Conservation (phyloP, 2,329 filamentous ascomycete genomes). For the Alternaria gaisen region DNA sequence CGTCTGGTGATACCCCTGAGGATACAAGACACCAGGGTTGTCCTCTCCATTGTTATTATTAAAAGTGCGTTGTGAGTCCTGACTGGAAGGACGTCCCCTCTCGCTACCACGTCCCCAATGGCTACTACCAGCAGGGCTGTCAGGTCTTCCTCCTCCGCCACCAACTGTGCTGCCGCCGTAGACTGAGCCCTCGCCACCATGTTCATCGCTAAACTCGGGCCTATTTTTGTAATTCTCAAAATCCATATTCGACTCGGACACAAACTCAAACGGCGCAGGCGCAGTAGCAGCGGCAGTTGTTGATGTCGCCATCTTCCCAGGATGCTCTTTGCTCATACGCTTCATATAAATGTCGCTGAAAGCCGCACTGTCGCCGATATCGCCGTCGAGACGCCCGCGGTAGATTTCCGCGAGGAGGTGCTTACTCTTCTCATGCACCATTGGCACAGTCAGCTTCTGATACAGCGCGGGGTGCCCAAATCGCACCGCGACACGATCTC, state of each 20-base stretch:
- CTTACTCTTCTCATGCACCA: constrained; percentile 92
- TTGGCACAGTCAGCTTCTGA: constrained; percentile 87
- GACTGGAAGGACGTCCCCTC: constrained; percentile 33
- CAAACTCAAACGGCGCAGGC: constrained; percentile 79
- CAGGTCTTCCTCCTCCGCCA: constrained; percentile 56
- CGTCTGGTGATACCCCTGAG: constrained; percentile 59
- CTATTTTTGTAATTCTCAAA: constrained; percentile 93
- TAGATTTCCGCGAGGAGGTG: constrained; percentile 88
- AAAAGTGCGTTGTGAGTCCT: constrained; percentile 42
- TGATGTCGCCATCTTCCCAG: constrained; percentile 59
- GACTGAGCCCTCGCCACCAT: constrained; percentile 73
- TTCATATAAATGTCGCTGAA: constrained; percentile 89
- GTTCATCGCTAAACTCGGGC: constrained; percentile 85
- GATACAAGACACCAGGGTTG: constrained; percentile 53
- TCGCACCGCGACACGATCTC: constrained; percentile 75
- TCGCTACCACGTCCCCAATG: constrained; percentile 28
- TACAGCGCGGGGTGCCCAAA: constrained; percentile 94
- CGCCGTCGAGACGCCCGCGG: constrained; percentile 77
- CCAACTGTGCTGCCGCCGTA: constrained; percentile 66
- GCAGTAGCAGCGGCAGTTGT: constrained; percentile 17
- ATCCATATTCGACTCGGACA: constrained; percentile 84
- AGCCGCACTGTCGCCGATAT: constrained; percentile 65
- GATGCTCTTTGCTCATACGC: constrained; percentile 71
- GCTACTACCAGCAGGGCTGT: constrained; percentile 64
- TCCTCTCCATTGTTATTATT: constrained; percentile 31